A percentile compares a stretch with the other conserved stretches of the same genome.
phyloP scores from a whole-genome alignment of 176 grass and related monocot species.

The Elaeis guineensis region DNA sequence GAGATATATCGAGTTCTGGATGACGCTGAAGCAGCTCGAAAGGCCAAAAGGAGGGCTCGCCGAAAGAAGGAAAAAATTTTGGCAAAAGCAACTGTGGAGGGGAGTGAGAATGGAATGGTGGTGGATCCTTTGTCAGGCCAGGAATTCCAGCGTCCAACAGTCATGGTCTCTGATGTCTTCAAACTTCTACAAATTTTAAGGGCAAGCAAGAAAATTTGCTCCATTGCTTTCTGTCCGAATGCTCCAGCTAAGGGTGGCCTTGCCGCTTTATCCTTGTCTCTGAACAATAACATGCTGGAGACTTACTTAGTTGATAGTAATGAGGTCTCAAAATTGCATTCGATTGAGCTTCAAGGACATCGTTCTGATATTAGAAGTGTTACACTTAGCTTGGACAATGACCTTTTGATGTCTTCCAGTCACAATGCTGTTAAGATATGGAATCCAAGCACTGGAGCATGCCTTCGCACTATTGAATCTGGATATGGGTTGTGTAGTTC shows the following conservation, averaged over 20 bases:
- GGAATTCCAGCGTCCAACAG: constrained; percentile 36
- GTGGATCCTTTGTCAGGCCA: constrained; percentile 37
- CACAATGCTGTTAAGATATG: constrained; percentile 91
- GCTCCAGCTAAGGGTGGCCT: constrained; percentile 49
- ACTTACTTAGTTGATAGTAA: constrained; percentile 52
- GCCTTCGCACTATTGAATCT: constrained; percentile 88
- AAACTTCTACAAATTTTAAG: constrained; percentile 68
- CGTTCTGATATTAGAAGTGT: constrained; percentile 77
- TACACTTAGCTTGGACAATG: constrained; percentile 70
- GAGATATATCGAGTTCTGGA: constrained; percentile 81
- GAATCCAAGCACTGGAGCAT: constrained; percentile 81
- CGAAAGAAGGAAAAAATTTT: constrained; percentile 79
- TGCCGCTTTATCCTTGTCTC: constrained; percentile 63
- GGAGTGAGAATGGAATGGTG: constrained; percentile 42
- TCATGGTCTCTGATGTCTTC: constrained; percentile 67
- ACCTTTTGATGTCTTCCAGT: constrained; percentile 88
- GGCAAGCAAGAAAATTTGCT: constrained; percentile 80
- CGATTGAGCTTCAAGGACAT: constrained; percentile 83
- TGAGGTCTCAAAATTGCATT: constrained; percentile 70
- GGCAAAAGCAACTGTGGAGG: constrained; percentile 30
- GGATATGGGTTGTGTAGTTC: constrained; percentile 81
- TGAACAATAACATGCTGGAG: constrained; percentile 87
- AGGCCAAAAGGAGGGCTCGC: constrained; percentile 70
- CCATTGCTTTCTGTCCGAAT: constrained; percentile 62
- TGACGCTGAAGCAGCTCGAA: constrained; percentile 52